phyloP scores from a whole-genome alignment of 2,329 filamentous ascomycete genomes.

The Arthrinium phaeospermum region DNA sequence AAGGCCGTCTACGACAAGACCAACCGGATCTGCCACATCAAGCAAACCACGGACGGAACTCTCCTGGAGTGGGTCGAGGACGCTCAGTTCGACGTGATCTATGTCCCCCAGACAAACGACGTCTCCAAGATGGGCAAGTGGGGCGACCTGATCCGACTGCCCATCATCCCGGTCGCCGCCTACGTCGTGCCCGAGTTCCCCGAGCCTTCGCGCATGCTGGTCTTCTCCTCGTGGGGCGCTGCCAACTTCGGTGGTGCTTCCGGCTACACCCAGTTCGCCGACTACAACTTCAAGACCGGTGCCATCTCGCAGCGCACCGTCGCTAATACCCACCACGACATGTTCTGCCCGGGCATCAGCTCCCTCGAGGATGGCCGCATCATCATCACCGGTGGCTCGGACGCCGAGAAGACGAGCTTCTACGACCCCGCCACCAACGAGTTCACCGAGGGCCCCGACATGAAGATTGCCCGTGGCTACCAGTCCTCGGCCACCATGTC shows the following conservation, averaged over 20 bases:
- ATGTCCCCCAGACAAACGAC: conserved; percentile 26
- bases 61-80: conserved; percentile 27
- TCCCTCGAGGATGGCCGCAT: conserved; percentile 46
- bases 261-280: conserved; percentile 29
- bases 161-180: conserved; percentile 36
- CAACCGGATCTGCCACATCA: conserved; percentile 26
- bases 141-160: conserved; percentile 34
- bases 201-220: conserved; percentile 31
- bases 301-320: conserved; percentile 23
- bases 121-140: conserved; percentile 30
- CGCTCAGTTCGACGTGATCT: conserved; percentile 26
- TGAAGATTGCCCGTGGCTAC: conserved; percentile 49
- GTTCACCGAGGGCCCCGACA: conserved; percentile 40
- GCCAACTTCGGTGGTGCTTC: conserved; percentile 31
- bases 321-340: conserved; percentile 47
- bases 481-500: conserved; percentile 50
- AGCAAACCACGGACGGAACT: conserved; percentile 22
- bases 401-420: conserved; percentile 48
- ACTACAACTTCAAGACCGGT: conserved; percentile 32
- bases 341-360: conserved; percentile 56
- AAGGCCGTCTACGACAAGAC: conserved; percentile 24
- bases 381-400: conserved; percentile 52
- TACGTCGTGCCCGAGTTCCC: conserved; percentile 35
- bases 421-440: conserved; percentile 37
- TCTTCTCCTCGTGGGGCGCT: conserved; percentile 34